Evolutionary conservation across 305 asterid genomes (phyloP).

Genomic region (Lippia alba): DNA sequence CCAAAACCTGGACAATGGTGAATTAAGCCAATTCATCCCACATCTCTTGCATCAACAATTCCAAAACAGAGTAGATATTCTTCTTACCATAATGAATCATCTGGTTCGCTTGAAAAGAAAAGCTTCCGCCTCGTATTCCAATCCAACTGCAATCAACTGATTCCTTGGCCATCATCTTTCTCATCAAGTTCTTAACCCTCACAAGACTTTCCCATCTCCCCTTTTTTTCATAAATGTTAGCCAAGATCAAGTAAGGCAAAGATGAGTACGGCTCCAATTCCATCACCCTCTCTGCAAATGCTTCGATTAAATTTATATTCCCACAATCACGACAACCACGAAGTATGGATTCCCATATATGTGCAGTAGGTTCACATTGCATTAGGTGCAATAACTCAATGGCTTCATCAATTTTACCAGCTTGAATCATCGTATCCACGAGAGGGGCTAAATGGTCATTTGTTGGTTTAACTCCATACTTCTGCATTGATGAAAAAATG

Average conservation of each 20-base stretch:
- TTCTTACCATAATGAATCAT: slow-evolving; percentile 42
- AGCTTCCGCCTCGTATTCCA: slow-evolving; percentile 38
- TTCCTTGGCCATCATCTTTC: slow-evolving; percentile 36
- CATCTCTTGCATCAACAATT: slow-evolving; percentile 36
- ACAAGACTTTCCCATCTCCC: slow-evolving; percentile 83
- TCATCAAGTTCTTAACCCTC: slow-evolving; percentile 61
- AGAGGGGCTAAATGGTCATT: slow-evolving; percentile 59
- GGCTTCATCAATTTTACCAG: slow-evolving; percentile 61
- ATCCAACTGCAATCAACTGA: slow-evolving; percentile 56
- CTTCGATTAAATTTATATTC: slow-evolving; percentile 51
- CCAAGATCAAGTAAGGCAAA: slow-evolving; percentile 53
- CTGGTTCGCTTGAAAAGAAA: slow-evolving; percentile 50
- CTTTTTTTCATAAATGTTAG: slow-evolving; percentile 50
- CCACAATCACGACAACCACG: slow-evolving; percentile 50
- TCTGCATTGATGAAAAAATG: slow-evolving; percentile 59
- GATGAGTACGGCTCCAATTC: slow-evolving; percentile 53
- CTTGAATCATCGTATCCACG: slow-evolving; percentile 53
- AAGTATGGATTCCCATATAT: slow-evolving; percentile 59
- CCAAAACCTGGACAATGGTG: slow-evolving; percentile 10
- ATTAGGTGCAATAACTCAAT: slow-evolving; percentile 43
- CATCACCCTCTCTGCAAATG: slow-evolving; percentile 58
- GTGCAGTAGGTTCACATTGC: slow-evolving; percentile 47
- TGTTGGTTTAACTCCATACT: slow-evolving; percentile 50
- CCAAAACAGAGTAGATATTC: slow-evolving; percentile 40
- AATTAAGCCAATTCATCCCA: slow-evolving; percentile 34